A percentile compares a stretch with the other conserved stretches of the same genome.
phyloP scores from a whole-genome alignment of 2,329 filamentous ascomycete genomes.

The Colletotrichum costaricense region DNA sequence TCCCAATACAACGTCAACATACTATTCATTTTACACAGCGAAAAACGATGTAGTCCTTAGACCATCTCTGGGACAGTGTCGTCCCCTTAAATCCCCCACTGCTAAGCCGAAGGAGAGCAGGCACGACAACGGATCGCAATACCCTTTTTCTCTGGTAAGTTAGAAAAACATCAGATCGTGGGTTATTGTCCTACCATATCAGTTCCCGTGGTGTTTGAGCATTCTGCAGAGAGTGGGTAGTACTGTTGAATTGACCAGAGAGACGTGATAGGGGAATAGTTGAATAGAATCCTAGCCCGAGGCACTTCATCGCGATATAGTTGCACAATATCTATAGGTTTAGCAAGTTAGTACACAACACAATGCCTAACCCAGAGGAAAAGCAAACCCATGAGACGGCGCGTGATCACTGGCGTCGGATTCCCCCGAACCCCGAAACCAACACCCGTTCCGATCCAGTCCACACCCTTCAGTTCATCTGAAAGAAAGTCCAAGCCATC shows the following conservation, averaged over 20 bases:
- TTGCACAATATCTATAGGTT: constrained; percentile 15
- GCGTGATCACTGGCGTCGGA: constrained; percentile 19
- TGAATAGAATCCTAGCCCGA: constrained; percentile 25
- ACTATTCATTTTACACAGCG: neutral
- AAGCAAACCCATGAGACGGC: constrained; percentile 10
- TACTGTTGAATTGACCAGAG: constrained; percentile 33
- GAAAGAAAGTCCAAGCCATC: constrained; percentile 10
- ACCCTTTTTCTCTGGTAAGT: neutral
- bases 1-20: neutral
- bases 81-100: too few relatives aligned
- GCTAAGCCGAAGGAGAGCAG: constrained; percentile 4
- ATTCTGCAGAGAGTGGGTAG: constrained; percentile 7
- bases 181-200: neutral
- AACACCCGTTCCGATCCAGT: constrained; percentile 27
- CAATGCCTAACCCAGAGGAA: neutral
- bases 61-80: neutral
- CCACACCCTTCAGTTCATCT: constrained; percentile 7
- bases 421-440: constrained; percentile 28
- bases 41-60: neutral
- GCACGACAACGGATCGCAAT: constrained; percentile 21
- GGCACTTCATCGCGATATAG: constrained; percentile 23
- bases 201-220: constrained; percentile 5
- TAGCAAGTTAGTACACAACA: neutral
- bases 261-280: constrained; percentile 22
- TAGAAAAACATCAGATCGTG: neutral